phyloP scores from a whole-genome alignment of 2,329 filamentous ascomycete species.

The Seiridium unicorne region DNA sequence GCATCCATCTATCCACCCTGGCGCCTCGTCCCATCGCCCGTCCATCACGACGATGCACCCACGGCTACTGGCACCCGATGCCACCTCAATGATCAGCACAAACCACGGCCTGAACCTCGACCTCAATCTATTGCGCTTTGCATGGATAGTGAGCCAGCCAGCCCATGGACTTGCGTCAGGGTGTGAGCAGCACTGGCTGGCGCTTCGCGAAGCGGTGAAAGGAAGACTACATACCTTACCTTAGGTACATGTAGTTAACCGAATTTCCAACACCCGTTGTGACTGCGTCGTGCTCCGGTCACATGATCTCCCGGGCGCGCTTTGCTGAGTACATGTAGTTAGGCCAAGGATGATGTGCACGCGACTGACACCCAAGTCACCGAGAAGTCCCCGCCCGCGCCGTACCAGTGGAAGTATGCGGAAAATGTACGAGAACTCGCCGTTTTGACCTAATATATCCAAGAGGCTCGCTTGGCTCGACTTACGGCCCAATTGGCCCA shows the following conservation, averaged over 20 bases:
- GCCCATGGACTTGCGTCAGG: background rate
- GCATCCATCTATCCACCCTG: background rate
- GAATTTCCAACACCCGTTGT: background rate
- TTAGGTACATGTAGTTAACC: too few relatives aligned
- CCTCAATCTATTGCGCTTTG: background rate
- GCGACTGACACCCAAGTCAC: background rate
- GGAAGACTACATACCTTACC: background rate
- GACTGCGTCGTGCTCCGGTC: background rate
- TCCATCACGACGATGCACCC: background rate
- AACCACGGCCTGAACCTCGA: background rate
- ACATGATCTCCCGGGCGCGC: background rate
- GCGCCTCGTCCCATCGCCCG: background rate
- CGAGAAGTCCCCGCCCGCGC: slow-evolving; percentile 5
- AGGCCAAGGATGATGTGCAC: background rate
- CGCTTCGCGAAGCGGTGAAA: background rate
- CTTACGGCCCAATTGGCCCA: background rate
- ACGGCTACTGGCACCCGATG: slow-evolving; percentile 1
- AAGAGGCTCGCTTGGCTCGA: background rate
- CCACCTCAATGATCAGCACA: background rate
- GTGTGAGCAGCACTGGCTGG: background rate
- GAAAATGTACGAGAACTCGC: slow-evolving; percentile 31
- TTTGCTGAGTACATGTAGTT: background rate
- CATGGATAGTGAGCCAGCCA: background rate
- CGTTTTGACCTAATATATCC: slow-evolving; percentile 14
- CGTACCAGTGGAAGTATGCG: slow-evolving; percentile 13